Evolutionary conservation across 768 basidiomycete species (phyloP).

Genomic region (Aureoboletus auriporus): DNA sequence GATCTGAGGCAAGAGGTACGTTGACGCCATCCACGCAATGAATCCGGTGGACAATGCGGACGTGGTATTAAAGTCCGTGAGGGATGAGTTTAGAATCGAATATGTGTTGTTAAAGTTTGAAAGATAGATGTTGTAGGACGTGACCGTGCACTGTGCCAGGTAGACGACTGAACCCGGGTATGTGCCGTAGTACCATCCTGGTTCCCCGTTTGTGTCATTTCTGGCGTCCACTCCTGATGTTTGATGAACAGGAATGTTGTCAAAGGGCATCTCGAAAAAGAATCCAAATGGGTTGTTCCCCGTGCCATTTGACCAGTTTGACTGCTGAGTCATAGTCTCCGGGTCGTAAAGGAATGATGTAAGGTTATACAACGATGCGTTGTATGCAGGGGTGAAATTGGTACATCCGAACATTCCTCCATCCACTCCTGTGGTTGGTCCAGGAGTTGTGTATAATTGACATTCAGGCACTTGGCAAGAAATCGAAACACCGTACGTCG

Average conservation of each 20-base stretch:
- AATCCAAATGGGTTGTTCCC: slow-evolving; percentile 1
- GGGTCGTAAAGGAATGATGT: slow-evolving; percentile 4
- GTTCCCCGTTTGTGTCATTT: neutral
- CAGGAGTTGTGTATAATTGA: neutral
- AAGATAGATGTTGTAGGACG: neutral
- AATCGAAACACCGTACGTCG: neutral
- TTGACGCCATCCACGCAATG: slow-evolving; percentile 1
- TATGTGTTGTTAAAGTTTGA: neutral
- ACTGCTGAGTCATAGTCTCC: neutral
- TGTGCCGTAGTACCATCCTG: neutral
- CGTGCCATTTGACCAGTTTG: slow-evolving; percentile 2
- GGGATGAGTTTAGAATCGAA: neutral
- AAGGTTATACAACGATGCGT: slow-evolving; percentile 1
- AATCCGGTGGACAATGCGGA: neutral
- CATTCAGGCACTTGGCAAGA: neutral
- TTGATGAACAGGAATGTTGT: neutral
- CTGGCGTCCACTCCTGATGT: neutral
- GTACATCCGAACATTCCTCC: slow-evolving; percentile 1
- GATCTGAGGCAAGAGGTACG: slow-evolving; percentile 1
- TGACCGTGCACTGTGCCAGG: slow-evolving; percentile 1
- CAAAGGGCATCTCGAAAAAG: neutral
- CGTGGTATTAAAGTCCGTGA: slow-evolving; percentile 1
- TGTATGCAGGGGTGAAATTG: slow-evolving; percentile 1
- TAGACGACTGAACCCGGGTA: neutral
- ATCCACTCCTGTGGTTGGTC: neutral